phyloP scores from a whole-genome alignment of 2,329 filamentous ascomycete species.

The Penicillium rolfsii region DNA sequence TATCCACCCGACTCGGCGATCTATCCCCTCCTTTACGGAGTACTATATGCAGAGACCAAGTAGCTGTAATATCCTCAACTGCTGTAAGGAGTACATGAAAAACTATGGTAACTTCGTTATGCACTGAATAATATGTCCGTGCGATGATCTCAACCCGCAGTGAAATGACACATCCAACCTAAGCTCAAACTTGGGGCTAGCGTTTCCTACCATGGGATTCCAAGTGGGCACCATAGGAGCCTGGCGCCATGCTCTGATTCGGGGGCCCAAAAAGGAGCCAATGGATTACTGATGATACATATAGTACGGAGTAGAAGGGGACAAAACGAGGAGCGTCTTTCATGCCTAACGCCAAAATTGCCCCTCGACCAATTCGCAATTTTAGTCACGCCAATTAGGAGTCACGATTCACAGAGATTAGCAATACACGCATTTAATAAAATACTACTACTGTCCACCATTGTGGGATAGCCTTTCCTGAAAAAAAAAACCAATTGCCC shows the following conservation, averaged over 20 bases:
- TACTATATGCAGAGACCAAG: background rate
- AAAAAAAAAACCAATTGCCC: background rate
- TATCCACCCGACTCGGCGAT: background rate
- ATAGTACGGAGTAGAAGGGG: background rate
- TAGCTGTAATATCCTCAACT: background rate
- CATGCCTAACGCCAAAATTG: slow-evolving; percentile 29
- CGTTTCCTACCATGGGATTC: slow-evolving; percentile 10
- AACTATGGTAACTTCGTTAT: background rate
- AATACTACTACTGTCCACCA: background rate
- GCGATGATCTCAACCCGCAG: slow-evolving; percentile 15
- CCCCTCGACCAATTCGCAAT: slow-evolving; percentile 23
- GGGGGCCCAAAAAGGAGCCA: slow-evolving; percentile 23
- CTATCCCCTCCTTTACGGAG: background rate
- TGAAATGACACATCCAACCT: slow-evolving; percentile 23
- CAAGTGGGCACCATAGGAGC: slow-evolving; percentile 11
- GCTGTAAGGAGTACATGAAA: background rate
- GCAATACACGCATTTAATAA: background rate
- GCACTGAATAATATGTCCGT: background rate
- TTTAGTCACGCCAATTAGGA: background rate
- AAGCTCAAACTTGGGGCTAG: background rate
- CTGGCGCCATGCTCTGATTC: slow-evolving; percentile 11
- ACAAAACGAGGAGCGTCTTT: slow-evolving; percentile 15
- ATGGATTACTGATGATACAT: slow-evolving; percentile 1
- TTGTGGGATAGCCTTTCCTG: background rate
- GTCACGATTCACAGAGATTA: background rate